These are phyloP conservation scores for Globisporangium camurandrum DNA, from an alignment of 352 stramenopile species.

Conservation along the genomic window DNA sequence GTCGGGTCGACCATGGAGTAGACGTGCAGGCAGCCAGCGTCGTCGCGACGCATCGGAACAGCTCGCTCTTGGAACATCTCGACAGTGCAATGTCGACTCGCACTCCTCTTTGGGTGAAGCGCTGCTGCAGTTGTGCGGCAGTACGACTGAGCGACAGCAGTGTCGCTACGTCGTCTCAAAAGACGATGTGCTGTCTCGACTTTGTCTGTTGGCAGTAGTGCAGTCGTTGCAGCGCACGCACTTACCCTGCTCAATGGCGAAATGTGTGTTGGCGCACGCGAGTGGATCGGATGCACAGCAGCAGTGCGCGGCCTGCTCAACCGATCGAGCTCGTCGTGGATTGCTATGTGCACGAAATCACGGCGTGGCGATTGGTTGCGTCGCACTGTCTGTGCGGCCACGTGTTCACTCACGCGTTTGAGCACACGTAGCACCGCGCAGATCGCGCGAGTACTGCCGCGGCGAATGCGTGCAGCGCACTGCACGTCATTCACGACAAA, in stretches of 20 bases:
- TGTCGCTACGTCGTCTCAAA: too few relatives aligned
- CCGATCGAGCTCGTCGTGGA: background rate
- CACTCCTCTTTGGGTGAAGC: slow-evolving; percentile 5
- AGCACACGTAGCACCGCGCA: slow-evolving; percentile 39
- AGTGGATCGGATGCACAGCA: background rate
- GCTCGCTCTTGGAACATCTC: background rate
- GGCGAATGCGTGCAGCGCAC: slow-evolving; percentile 28
- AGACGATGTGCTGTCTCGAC: too few relatives aligned
- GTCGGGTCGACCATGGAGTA: slow-evolving; percentile 33
- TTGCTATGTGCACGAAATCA: background rate
- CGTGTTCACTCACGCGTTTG: slow-evolving; percentile 18
- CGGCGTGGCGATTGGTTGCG: background rate
- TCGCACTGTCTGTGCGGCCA: background rate
- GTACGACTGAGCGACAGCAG: too few relatives aligned
- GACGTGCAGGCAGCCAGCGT: slow-evolving; percentile 17
- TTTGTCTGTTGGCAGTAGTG: background rate
- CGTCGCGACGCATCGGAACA: slow-evolving; percentile 13
- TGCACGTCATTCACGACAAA: slow-evolving; percentile 38
- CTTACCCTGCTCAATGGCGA: too few relatives aligned
- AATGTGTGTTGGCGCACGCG: background rate
- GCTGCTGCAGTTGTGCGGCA: background rate
- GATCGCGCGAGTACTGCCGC: slow-evolving; percentile 28
- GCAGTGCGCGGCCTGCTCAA: background rate
- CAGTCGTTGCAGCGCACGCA: background rate
- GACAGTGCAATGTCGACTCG: background rate